These are phyloP conservation scores for Alternaria angustiovoidea DNA, from an alignment of 2,329 filamentous ascomycete genomes.

Conservation along the genomic window DNA sequence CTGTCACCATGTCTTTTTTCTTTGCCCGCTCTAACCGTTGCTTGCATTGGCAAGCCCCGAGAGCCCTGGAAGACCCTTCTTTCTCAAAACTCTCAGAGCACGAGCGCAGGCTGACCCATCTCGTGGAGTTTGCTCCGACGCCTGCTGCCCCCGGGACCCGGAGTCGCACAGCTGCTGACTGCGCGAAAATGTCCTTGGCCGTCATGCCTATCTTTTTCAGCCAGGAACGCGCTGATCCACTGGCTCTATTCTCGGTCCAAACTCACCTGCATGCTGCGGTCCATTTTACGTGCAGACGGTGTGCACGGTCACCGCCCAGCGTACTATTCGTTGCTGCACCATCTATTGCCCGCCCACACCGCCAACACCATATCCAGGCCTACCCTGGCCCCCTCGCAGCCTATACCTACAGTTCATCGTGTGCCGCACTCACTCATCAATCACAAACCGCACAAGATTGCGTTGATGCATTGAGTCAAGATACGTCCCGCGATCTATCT, in stretches of 20 bases:
- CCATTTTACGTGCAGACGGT: constrained; percentile 3
- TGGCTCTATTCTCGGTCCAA: constrained; percentile 17
- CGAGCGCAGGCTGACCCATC: neutral
- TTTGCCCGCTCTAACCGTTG: constrained; percentile 17
- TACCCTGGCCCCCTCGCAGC: neutral
- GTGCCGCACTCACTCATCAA: constrained; percentile 1
- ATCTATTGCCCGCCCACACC: constrained; percentile 14
- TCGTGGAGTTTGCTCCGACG: neutral
- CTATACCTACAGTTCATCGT: constrained; percentile 5
- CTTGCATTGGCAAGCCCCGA: neutral
- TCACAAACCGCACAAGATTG: constrained; percentile 13
- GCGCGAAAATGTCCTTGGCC: constrained; percentile 1
- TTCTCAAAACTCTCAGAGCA: neutral
- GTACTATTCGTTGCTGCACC: constrained; percentile 3
- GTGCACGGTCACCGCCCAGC: constrained; percentile 1
- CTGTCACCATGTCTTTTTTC: constrained; percentile 12
- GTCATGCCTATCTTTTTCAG: constrained; percentile 2
- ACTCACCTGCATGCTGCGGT: neutral
- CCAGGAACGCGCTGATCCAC: constrained; percentile 13
- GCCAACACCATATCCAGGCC: constrained; percentile 6
- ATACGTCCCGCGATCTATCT: neutral
- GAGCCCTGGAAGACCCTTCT: constrained; percentile 8
- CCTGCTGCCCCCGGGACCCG: neutral
- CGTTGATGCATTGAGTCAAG: constrained; percentile 10
- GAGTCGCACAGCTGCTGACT: neutral